Conservation (phyloP, 768 basidiomycete species). For the Boletus pseudopeckii region DNA sequence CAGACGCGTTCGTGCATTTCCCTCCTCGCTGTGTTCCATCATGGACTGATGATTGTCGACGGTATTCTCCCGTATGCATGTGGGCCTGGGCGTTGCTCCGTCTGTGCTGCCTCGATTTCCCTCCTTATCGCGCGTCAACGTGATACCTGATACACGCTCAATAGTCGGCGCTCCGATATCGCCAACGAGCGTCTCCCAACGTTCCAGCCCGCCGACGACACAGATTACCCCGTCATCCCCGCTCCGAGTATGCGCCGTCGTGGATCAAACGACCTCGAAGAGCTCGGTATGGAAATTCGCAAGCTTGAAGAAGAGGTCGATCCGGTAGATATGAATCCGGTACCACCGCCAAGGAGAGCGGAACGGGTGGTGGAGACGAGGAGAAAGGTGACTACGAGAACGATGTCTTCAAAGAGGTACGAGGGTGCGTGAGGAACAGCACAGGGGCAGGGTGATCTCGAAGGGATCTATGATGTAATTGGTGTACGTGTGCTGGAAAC, state of each 20-base stretch:
- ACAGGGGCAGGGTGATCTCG: neutral
- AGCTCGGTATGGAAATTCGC: conserved; percentile 64
- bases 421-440: neutral
- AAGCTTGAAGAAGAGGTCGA: conserved; percentile 55
- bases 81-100: neutral
- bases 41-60: neutral
- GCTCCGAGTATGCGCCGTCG: conserved; percentile 60
- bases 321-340: conserved; percentile 19
- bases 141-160: no score
- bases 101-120: neutral
- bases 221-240: conserved; percentile 46
- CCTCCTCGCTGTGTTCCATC: neutral
- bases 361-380: conserved; percentile 64
- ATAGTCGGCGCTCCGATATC: conserved; percentile 67
- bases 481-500: neutral
- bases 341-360: conserved; percentile 25
- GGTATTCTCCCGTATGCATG: neutral
- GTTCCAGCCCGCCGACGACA: conserved; percentile 37
- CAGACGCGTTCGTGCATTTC: conserved; percentile 60
- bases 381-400: conserved; percentile 42
- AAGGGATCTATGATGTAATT: neutral
- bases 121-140: neutral
- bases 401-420: conserved; percentile 57
- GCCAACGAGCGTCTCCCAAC: conserved; percentile 73
- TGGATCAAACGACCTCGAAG: conserved; percentile 39